Base-by-base conservation (phyloP, 140 eudicot genomes). In the Senecio squalidus region DNA sequence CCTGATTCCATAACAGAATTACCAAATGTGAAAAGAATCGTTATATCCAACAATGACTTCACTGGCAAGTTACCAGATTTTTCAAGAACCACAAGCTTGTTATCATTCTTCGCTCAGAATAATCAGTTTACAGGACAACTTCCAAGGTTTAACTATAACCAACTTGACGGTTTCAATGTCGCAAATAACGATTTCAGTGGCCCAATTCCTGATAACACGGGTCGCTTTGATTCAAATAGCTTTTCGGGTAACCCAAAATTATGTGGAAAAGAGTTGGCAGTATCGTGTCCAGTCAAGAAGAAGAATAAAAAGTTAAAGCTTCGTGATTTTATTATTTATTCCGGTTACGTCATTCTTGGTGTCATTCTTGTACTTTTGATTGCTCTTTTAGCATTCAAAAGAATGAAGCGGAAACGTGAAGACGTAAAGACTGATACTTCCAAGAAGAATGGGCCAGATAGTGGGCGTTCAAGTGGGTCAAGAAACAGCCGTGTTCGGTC, bases 21-120 rank as follows among this genome's bases (percentile, higher is more conserved):
- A 10, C 75, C 75, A 1, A 83, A 74, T n/a, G 50, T 87, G 65
- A 80, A 80, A 66, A 64, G 86, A 70, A 5, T 83, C 14, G 75
- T 44, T 25, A 41, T 87, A 22, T 75, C 86, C 6, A 57, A 70
- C 74, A 87, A 80, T 2, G 69, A 43, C 4, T 75, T 87, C 63
- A 66, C 82, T 0, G 86, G 82, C 0, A 59, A 67, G 61, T 47
- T 87, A 8, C 95, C 93, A 8, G 84, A 83, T 60, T 51, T 87
- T 73, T 83, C 95, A 6, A 58, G 83, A 62, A 57, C 62, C 63
- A 69, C 86, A 1, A 62, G 77, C 11, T 55, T 83, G 89, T 29
- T 83, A 26, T 69, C 82, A 2, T 84, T 78, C 40, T 43, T 64
- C 0, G 94, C 82, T 26, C 76, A 84, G 27, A 60, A 80, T 58